Evolutionary conservation across 768 basidiomycete genomes (phyloP).

Genomic region (Agaricus blazei): DNA sequence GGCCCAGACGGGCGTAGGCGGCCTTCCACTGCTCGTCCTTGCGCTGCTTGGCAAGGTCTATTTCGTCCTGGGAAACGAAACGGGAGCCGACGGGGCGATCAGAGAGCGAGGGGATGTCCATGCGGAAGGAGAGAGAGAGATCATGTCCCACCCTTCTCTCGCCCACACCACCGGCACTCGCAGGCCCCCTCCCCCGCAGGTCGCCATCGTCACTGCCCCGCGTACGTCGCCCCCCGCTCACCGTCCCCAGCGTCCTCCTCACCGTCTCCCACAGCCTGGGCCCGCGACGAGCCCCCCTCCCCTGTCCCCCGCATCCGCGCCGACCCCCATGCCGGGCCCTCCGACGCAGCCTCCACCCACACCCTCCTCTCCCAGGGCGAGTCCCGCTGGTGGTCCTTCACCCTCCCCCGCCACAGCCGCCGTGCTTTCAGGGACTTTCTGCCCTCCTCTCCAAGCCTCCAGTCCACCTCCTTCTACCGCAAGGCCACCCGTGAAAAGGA

Average conservation of each 20-base stretch:
- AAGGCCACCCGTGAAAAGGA: slow-evolving; percentile 22
- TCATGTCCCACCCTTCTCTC: slow-evolving; percentile 19
- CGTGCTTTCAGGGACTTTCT: slow-evolving; percentile 47
- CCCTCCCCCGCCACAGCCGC: slow-evolving; percentile 40
- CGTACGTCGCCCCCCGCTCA: slow-evolving; percentile 41
- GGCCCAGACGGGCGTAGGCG: slow-evolving; percentile 82
- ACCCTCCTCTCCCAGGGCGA: slow-evolving; percentile 37
- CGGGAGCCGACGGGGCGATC: slow-evolving; percentile 74
- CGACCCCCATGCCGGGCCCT: slow-evolving; percentile 32
- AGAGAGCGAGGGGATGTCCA: slow-evolving; percentile 62
- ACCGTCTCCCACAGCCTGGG: slow-evolving; percentile 57
- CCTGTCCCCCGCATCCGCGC: slow-evolving; percentile 39
- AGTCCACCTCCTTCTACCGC: slow-evolving; percentile 27
- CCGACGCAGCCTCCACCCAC: slow-evolving; percentile 49
- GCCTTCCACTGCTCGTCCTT: slow-evolving; percentile 88
- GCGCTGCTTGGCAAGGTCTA: slow-evolving; percentile 65
- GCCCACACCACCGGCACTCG: slow-evolving; percentile 28
- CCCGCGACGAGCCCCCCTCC: slow-evolving; percentile 77
- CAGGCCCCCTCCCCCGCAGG: slow-evolving; percentile 38
- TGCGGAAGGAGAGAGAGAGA: neutral
- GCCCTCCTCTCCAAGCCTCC: slow-evolving; percentile 30
- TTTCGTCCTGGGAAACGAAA: slow-evolving; percentile 75
- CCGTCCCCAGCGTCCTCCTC: neutral
- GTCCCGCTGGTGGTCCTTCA: slow-evolving; percentile 76
- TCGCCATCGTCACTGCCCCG: slow-evolving; percentile 61